Conservation (phyloP, 2,329 filamentous ascomycete species). For the Colletotrichum destructivum region DNA sequence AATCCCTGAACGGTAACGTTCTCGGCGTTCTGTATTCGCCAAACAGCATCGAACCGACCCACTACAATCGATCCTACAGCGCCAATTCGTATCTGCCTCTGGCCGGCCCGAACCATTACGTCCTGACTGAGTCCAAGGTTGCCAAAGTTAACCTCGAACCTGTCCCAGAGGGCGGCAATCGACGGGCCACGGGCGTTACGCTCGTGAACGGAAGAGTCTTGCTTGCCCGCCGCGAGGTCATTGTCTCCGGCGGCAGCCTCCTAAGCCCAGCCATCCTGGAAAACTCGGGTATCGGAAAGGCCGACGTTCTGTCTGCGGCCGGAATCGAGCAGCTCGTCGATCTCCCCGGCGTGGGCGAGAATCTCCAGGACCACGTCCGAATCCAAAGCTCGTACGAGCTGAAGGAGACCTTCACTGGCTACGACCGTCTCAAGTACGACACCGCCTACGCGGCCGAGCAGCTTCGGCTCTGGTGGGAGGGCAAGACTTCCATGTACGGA, state of each 20-base stretch:
- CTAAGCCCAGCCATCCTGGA: slow-evolving; percentile 71
- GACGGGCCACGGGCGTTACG: slow-evolving; percentile 45
- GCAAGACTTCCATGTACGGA: too few species aligned
- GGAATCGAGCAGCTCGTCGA: slow-evolving; percentile 64
- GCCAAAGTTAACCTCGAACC: slow-evolving; percentile 54
- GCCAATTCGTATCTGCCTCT: slow-evolving; percentile 59
- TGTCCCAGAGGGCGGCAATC: slow-evolving; percentile 31
- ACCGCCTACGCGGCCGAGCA: too few species aligned
- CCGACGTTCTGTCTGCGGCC: slow-evolving; percentile 60
- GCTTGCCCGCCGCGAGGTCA: slow-evolving; percentile 51
- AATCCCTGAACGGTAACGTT: slow-evolving; percentile 65
- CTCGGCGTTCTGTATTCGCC: slow-evolving; percentile 66
- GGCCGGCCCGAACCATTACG: slow-evolving; percentile 58
- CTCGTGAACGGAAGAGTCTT: slow-evolving; percentile 42
- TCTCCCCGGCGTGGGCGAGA: slow-evolving; percentile 46
- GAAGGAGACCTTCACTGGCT: too few species aligned
- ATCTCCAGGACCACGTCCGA: too few species aligned
- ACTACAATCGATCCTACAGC: slow-evolving; percentile 65
- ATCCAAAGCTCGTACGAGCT: too few species aligned
- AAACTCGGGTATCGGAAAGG: slow-evolving; percentile 69
- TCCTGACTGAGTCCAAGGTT: slow-evolving; percentile 55
- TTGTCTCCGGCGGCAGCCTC: slow-evolving; percentile 60
- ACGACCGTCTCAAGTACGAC: too few species aligned
- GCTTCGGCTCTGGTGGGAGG: too few species aligned
- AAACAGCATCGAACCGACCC: slow-evolving; percentile 62